Conservation (phyloP, 108 stramenopile genomes). For the Fragilaria radians region DNA sequence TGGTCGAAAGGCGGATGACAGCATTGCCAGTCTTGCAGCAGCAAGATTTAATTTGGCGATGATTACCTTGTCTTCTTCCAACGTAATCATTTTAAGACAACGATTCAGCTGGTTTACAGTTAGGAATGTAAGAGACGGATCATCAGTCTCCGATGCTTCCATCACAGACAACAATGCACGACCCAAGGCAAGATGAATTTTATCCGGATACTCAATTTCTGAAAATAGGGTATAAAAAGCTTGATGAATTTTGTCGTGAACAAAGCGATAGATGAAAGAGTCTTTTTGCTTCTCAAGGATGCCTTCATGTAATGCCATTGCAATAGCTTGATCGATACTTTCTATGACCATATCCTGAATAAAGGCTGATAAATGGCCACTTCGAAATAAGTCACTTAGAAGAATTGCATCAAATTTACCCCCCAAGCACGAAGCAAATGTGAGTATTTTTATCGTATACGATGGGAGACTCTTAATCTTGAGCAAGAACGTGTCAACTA, state of each 20-base stretch:
- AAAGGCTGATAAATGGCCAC: too few species aligned
- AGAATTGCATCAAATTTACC: slow-evolving; percentile 4
- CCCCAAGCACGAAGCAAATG: not conserved
- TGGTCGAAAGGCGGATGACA: slow-evolving; percentile 31
- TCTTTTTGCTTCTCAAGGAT: not conserved
- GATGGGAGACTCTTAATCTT: not conserved
- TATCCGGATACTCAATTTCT: not conserved
- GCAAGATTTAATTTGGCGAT: slow-evolving; percentile 18
- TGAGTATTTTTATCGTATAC: not conserved
- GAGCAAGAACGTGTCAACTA: not conserved
- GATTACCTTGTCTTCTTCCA: not conserved
- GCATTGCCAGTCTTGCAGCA: slow-evolving; percentile 26
- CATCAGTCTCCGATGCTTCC: not conserved
- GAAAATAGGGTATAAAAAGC: slow-evolving; percentile 29
- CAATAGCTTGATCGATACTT: not conserved
- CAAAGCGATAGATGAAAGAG: slow-evolving; percentile 17
- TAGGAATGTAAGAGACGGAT: slow-evolving; percentile 31
- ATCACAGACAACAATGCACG: slow-evolving; percentile 14
- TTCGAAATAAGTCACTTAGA: too few species aligned
- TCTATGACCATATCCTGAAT: slow-evolving; percentile 1
- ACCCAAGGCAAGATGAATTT: slow-evolving; percentile 23
- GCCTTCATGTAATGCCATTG: not conserved
- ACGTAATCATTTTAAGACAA: slow-evolving; percentile 1
- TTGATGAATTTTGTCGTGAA: slow-evolving; percentile 33
- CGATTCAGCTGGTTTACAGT: slow-evolving; percentile 32